Evolutionary conservation across 2,329 filamentous ascomycete species (phyloP).

Genomic region (Emydomyces testavorans): DNA sequence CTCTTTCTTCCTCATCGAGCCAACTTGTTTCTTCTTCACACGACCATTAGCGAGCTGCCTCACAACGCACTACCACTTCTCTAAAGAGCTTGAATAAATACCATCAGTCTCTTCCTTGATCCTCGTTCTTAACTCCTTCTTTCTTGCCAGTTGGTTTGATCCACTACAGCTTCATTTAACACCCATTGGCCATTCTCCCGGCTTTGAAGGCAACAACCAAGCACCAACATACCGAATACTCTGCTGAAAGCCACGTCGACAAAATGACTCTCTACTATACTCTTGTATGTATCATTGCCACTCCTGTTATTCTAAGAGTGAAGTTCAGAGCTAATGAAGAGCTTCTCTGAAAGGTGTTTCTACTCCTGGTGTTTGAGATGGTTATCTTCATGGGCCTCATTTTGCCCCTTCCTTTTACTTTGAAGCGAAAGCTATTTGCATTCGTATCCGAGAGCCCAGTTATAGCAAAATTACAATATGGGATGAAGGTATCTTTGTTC

Average conservation of each 20-base stretch:
- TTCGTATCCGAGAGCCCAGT: conserved; percentile 86
- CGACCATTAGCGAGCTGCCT: no score
- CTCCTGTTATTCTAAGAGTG: not conserved
- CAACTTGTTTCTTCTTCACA: no score
- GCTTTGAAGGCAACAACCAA: conserved; percentile 3
- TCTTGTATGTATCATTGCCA: conserved; percentile 40
- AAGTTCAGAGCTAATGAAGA: not conserved
- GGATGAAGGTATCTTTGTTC: conserved; percentile 66
- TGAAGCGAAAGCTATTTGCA: conserved; percentile 78
- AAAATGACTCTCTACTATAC: conserved; percentile 59
- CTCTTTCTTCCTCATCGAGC: no score
- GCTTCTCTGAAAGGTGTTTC: conserved; percentile 33
- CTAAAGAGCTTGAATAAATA: not conserved
- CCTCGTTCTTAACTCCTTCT: not conserved
- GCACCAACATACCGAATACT: not conserved
- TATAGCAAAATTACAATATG: conserved; percentile 91
- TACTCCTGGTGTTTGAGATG: conserved; percentile 42
- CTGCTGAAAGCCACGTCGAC: not conserved
- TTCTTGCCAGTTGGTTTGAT: not conserved
- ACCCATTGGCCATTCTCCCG: no score
- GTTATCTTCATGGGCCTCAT: conserved; percentile 40
- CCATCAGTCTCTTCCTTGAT: not conserved
- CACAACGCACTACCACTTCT: no score
- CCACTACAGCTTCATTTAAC: no score
- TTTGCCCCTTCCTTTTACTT: conserved; percentile 75